Evolutionary conservation across 345 rosid species (phyloP).

Genomic region (Syzygium jambos): DNA sequence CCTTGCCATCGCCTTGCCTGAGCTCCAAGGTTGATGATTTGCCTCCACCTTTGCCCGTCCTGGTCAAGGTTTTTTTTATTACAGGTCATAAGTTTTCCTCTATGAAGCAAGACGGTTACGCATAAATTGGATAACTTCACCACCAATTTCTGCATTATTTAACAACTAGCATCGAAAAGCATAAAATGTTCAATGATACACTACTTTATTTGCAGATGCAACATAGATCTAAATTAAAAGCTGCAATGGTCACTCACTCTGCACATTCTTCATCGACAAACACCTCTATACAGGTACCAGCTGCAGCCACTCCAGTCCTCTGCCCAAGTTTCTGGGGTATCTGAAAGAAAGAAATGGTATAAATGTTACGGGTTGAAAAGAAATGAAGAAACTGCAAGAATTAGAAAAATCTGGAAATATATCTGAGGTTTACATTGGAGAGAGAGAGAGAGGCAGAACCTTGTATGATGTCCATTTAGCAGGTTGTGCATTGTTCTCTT

Average conservation of each 20-base stretch:
- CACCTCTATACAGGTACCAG: slow-evolving; percentile 57
- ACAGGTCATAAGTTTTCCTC: neutral
- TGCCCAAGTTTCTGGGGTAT: slow-evolving; percentile 48
- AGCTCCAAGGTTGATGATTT: slow-evolving; percentile 27
- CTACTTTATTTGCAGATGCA: neutral
- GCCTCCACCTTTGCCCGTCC: slow-evolving; percentile 8
- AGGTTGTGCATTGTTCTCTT: slow-evolving; percentile 76
- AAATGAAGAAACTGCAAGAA: neutral
- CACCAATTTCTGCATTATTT: neutral
- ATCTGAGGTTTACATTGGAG: neutral
- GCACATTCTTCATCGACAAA: slow-evolving; percentile 67
- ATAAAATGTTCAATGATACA: neutral
- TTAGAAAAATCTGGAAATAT: neutral
- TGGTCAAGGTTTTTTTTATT: slow-evolving; percentile 1
- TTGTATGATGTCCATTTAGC: slow-evolving; percentile 70
- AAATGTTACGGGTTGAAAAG: neutral
- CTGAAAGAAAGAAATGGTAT: slow-evolving; percentile 20
- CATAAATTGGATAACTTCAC: neutral
- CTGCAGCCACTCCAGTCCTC: slow-evolving; percentile 26
- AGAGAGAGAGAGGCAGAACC: slow-evolving; percentile 21
- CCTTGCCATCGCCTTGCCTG: slow-evolving; percentile 23
- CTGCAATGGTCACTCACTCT: slow-evolving; percentile 34
- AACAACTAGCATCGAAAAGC: neutral
- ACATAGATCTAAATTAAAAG: neutral
- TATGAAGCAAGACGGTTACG: neutral